Evolutionary conservation across 2,329 filamentous ascomycete species (phyloP), one percentile per base, ranked within the genome.

Genomic region (Macrophomina pseudophaseolina): DNA sequence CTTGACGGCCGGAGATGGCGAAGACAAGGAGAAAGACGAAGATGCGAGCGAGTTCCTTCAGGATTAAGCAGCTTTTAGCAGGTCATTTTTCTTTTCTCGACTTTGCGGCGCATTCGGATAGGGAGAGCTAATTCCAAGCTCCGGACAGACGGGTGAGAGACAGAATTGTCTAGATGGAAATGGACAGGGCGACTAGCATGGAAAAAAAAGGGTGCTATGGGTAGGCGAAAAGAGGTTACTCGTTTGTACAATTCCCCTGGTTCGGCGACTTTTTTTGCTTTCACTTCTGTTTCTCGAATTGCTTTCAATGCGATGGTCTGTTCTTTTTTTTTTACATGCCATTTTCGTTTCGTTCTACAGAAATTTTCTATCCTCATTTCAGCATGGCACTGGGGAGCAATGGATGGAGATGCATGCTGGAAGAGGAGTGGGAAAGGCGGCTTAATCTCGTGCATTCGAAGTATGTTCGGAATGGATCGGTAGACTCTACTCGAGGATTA

Each of bases 1-100:
- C 59, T 72, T 76, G 3, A 78, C 76, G 3, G 76, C 76, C 67
- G 71, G 71, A 42, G 75, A 74, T 67, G 72, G 70, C 53, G 56
- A 66, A 11, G 65, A 58, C 23, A 58, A 56, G 32, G 66, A 60
- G 30, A 51, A 64, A 28, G 53, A 67, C 42, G 51, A 53, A 16
- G 64, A 67, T 7, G 18, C 33, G 23, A 65, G 33, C 30, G 63
- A 65, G 32, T 65, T 58, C 28, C 32, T 56, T n/a, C 63, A 65
- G 6, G 63, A 65, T 32, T 65, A 53, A 56, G 35, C 16, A 18
- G 40, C 42, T 33, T 11, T 58, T 32, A 9, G 30, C 40, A 28
- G 30, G 12, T 14, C 40, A 48, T 30, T 56, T 23, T 56, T 56
- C 42, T 40, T 62, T 54, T 23, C 44, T 62, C 58, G 44, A 35